Evolutionary conservation across 805 yeast species (phyloP), one percentile per base, ranked within the genome.

Genomic region (Tetrapisispora pingtungensis): DNA sequence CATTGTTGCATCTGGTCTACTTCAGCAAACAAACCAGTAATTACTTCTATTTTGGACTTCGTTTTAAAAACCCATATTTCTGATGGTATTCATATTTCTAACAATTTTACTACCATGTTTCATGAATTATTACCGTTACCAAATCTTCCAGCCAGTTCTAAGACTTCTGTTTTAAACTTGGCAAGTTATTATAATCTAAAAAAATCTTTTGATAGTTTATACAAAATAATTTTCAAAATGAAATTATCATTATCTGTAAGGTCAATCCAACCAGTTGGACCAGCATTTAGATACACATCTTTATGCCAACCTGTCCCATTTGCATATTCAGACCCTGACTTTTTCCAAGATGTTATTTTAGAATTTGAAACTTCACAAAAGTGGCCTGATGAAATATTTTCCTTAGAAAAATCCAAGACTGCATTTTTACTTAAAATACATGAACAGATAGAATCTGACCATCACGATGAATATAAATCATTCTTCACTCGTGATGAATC

Each of bases 371-470:
- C 84, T 3, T 85, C 96, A 2, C 73, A 77, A n/a, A 79, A 80
- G 61, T 93, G 99, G 99, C 99, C 99, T 2, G 95, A 85, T 62
- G 96, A 93, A 60, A 61, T 87, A 6, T 66, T 72, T 33, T 88
- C 96, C 2, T 66, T 88, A 44, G 97, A 93, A 61, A 81, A 83
- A 56, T 83, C 95, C 14, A 93, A 93, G 58, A 77, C 94, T 28
- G 97, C 97, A 7, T 86, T 93, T 53, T 67, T 90, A 54, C 61
- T 93, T 43, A 83, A 83, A 53, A 75, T 89, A 19, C 74, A 77
- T 42, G 75, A 76, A 40, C 59, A 57, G 22, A 46, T 75, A 18
- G 56, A 64, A 7, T 44, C 59, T 7, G 67, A 69, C 46, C 76
- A 77, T 42, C 70, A 81, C 10, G 71, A 80, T 12, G 65, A 65